Evolutionary conservation across 306 rosid genomes (phyloP), one percentile per base, ranked within the genome.

Genomic region (Prunus mume): DNA sequence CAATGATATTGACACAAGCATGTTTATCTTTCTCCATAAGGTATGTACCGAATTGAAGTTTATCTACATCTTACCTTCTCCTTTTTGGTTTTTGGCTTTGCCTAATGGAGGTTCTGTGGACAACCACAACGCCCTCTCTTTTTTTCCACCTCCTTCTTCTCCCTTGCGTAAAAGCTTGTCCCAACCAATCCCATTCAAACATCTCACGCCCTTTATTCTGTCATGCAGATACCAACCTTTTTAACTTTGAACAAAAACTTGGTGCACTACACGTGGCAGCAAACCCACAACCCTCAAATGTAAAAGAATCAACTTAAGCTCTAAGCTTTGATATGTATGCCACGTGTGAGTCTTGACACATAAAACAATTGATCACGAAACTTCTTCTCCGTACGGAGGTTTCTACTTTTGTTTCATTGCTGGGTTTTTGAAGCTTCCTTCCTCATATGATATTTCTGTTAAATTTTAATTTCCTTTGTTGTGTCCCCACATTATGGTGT

Each of bases 111-210:
- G 14, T 61, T 49, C 4, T 71, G 87, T 81, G 84, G 88, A 81
- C 89, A 52, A 38, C 7, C 77, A 22, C 76, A 7, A 50, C 65
- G 24, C 38, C n/a, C 43, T 0, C 28, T 38, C 9, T 38, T 7
- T 38, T 34, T 34, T 32, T 22, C 49, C 43, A 74, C 13, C 45
- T 61, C 69, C 78, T 67, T 15, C 78, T 86, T 78, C 86, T 78
- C 50, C 11, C 5, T 76, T 68, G 64, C 90, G 77, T 83, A 82
- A 78, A 81, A 85, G 77, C 64, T 79, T 80, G 56, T 71, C 58
- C 76, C 51, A 20, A 52, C 74, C 30, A 28, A 67, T 7, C 43
- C 43, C 43, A 38, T 38, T 38, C 0, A 38, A 7, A 38, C 43
- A 38, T 38, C 2, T 38, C 2, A 38, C 43, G 0, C 2, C 9